These are phyloP conservation scores for Penicillium expansum DNA, from an alignment of 2,329 filamentous ascomycete species.

Conservation along the genomic window DNA sequence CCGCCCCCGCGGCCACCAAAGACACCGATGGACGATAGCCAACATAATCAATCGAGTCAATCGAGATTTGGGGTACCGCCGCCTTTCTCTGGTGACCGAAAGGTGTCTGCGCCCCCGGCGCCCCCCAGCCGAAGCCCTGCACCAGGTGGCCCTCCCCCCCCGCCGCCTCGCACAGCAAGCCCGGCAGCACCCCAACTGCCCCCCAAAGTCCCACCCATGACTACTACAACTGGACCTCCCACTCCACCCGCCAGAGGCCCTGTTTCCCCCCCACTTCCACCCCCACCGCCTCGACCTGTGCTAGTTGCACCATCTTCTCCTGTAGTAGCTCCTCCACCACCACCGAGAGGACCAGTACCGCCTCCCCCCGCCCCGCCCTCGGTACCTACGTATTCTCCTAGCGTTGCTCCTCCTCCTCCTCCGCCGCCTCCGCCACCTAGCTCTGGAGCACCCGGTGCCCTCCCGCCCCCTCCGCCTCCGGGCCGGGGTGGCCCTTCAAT, in stretches of 20 bases:
- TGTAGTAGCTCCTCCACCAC: constrained; percentile 44
- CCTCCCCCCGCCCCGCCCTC: constrained; percentile 29
- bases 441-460: constrained; percentile 32
- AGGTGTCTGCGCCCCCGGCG: constrained; percentile 64
- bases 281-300: constrained; percentile 20
- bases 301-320: constrained; percentile 33
- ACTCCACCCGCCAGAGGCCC: constrained; percentile 54
- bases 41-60: constrained; percentile 43
- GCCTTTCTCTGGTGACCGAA: constrained; percentile 67
- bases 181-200: constrained; percentile 51
- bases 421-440: constrained; percentile 35
- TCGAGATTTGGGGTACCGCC: constrained; percentile 75
- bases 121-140: constrained; percentile 67
- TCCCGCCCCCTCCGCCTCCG: constrained; percentile 41
- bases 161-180: constrained; percentile 51
- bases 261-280: constrained; percentile 47
- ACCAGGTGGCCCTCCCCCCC: constrained; percentile 63
- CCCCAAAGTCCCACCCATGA: constrained; percentile 42
- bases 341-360: constrained; percentile 36
- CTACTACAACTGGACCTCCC: constrained; percentile 48
- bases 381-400: constrained; percentile 28
- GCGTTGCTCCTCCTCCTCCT: constrained; percentile 44
- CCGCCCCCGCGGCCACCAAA: constrained; percentile 69
- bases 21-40: constrained; percentile 65
- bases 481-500: constrained; percentile 22